Conservation (phyloP, 2,329 filamentous ascomycete species). For the Ascochyta koolunga region DNA sequence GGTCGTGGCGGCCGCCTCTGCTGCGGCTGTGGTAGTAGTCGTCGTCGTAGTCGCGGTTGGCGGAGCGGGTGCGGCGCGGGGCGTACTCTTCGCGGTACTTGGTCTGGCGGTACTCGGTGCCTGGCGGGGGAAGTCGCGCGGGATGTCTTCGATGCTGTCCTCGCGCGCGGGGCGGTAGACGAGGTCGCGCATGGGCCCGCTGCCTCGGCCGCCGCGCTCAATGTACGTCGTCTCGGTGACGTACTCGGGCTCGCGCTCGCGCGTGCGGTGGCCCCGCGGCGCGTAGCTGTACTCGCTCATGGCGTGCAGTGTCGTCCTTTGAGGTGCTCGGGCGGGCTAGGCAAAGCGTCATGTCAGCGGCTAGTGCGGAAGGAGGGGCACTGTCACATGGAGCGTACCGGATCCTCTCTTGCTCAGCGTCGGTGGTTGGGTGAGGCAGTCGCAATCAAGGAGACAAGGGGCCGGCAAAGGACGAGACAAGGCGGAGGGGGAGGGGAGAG, state of each 20-base stretch:
- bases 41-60: constrained; percentile 66
- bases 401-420: constrained; percentile 13
- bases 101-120: constrained; percentile 53
- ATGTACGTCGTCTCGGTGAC: constrained; percentile 59
- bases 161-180: constrained; percentile 65
- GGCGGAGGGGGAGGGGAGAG: constrained; percentile 7
- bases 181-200: constrained; percentile 53
- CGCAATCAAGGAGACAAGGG: constrained; percentile 19
- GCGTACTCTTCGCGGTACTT: constrained; percentile 57
- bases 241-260: constrained; percentile 59
- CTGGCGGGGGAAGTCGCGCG: constrained; percentile 83
- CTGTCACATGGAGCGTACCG: constrained; percentile 25
- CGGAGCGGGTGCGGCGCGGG: constrained; percentile 67
- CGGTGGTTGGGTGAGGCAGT: constrained; percentile 3
- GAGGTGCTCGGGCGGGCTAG: constrained; percentile 19
- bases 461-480: constrained; percentile 26
- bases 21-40: constrained; percentile 51
- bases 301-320: constrained; percentile 19
- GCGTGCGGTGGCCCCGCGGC: constrained; percentile 53
- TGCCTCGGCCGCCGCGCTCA: constrained; percentile 54
- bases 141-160: constrained; percentile 84
- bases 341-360: constrained; percentile 25
- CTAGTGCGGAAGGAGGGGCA: background rate
- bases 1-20: constrained; percentile 25
- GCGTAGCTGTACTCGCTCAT: constrained; percentile 60